These are phyloP conservation scores for Pseudotsuga menziesii DNA, from an alignment of 75 land plant species.

Conservation along the genomic window DNA sequence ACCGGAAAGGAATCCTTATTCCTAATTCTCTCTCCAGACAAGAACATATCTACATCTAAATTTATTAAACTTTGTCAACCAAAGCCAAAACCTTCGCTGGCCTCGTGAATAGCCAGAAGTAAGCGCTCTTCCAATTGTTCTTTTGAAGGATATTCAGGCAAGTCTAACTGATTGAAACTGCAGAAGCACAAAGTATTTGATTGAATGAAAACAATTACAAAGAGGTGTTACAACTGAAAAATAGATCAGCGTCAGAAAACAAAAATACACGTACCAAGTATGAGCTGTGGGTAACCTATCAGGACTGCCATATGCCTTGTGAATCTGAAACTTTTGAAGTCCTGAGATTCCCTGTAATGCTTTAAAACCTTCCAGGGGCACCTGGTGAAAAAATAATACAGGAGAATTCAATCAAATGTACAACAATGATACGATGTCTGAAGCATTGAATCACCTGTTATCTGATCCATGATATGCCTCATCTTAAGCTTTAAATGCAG, in stretches of 20 bases:
- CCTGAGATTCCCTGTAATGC: conserved; percentile 91
- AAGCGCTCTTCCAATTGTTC: conserved; percentile 75
- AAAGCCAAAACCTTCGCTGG: conserved; percentile 86
- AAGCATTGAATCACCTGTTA: neutral
- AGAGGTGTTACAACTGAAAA: neutral
- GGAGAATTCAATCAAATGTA: neutral
- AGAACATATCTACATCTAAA: neutral
- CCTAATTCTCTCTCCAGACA: conserved; percentile 3
- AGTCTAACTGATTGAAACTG: conserved; percentile 91
- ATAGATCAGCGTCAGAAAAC: neutral
- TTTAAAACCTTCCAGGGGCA: conserved; percentile 82
- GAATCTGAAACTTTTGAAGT: conserved; percentile 80
- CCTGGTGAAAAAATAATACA: conserved; percentile 31
- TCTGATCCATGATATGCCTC: neutral
- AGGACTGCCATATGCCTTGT: conserved; percentile 85
- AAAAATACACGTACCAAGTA: conserved; percentile 41
- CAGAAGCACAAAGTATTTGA: conserved; percentile 12
- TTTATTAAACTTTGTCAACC: conserved; percentile 24
- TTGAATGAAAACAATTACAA: neutral
- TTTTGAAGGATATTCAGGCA: conserved; percentile 87
- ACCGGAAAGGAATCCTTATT: neutral
- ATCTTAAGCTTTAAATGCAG: too few species aligned
- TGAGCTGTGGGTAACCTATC: conserved; percentile 91
- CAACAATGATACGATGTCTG: neutral
- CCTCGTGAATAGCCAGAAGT: conserved; percentile 88